These are phyloP conservation scores for Rhododendron molle DNA, from an alignment of 148 eudicot species.

Conservation along the genomic window DNA sequence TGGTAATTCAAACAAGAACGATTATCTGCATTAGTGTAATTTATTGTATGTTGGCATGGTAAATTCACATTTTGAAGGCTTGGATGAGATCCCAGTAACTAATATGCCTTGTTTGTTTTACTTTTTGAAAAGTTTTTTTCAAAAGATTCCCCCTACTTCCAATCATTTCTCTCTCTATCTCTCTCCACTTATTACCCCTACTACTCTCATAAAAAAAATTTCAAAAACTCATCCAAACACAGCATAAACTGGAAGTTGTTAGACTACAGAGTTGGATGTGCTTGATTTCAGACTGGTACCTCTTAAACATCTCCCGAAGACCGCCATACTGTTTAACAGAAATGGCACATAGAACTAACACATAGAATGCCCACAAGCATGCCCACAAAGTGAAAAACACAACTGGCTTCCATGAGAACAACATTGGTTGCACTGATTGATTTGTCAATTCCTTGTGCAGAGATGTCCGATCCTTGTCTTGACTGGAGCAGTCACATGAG, in stretches of 20 bases:
- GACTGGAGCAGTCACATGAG: constrained; percentile 17
- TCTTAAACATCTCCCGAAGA: constrained; percentile 79
- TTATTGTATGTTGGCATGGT: neutral
- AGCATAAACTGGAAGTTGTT: neutral
- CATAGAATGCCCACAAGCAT: constrained; percentile 59
- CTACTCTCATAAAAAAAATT: too few species aligned
- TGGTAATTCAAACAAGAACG: neutral
- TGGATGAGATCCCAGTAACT: neutral
- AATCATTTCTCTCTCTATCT: too few species aligned
- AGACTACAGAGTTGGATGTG: neutral
- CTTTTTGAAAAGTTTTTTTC: too few species aligned
- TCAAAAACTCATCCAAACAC: too few species aligned
- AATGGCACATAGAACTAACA: constrained; percentile 61
- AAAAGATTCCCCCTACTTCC: too few species aligned
- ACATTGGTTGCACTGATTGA: constrained; percentile 18
- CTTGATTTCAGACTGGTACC: constrained; percentile 33
- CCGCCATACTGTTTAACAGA: constrained; percentile 72
- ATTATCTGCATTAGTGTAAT: neutral
- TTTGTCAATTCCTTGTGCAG: constrained; percentile 21
- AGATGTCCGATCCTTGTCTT: constrained; percentile 22
- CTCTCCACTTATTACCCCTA: too few species aligned
- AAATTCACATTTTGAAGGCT: neutral
- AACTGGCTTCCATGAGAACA: constrained; percentile 66
- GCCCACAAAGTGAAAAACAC: constrained; percentile 68
- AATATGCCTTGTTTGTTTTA: too few species aligned